Evolutionary conservation across 2,329 filamentous ascomycete species (phyloP), one percentile per base, ranked within the genome.

Genomic region (Capronia americana): DNA sequence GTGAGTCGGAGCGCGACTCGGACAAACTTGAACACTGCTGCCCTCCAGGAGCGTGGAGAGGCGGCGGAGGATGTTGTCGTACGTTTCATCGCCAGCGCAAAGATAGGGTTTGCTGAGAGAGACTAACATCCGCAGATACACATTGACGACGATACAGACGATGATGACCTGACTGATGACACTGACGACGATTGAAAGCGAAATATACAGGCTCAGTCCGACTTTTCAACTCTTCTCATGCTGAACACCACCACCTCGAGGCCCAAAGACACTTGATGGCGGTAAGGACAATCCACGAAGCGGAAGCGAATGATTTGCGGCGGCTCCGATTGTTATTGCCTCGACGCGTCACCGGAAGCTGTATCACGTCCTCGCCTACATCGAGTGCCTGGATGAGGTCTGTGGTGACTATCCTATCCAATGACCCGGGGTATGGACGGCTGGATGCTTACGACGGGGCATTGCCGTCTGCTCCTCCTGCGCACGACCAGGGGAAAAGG

Each of bases 141-240:
- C 11, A 51, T 51, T 23, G 23, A 51, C 48, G 48, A 51, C 14
- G 48, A 51, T 28, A 51, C 20, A 11, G 48, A 51, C 24, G 48
- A 26, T 23, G 48, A 20, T 11, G 8, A 8, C 20, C 10, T 51
- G 26, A 28, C 23, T 38, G 53, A 56, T 20, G 23, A 28, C 24
- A 28, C 14, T 11, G 53, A 56, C 53, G 53, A 38, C 28, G 53
- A 34, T 56, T 56, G 53, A 56, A 56, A 34, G 10, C 28, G 53
- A 6, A 26, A 24, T 12, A 17, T 0, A 51, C 10, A 26, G 48
- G 12, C 10, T 23, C 4, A 11, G 48, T 51, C 48, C 24, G 12
- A 44, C 38, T 8, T n/a, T 44, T 8, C 38, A 3, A 44, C 38
- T n/a, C 17, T 44, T n/a, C n/a, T n/a, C 17, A 44, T 44, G 38